Evolutionary conservation across 2,329 filamentous ascomycete genomes (phyloP).

Genomic region (Penicillium aurantiogriseum): DNA sequence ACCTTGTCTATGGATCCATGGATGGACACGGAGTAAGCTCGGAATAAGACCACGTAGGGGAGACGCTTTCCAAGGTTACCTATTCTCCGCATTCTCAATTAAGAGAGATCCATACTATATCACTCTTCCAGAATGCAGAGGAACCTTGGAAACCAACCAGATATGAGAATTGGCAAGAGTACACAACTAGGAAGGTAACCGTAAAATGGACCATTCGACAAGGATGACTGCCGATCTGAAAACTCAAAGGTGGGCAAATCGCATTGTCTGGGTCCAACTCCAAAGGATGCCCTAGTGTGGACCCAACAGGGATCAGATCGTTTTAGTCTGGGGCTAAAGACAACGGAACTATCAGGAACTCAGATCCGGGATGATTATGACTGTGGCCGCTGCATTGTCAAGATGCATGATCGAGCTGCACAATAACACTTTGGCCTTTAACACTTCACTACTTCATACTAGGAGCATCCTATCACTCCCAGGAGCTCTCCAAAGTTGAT

Average conservation of each 20-base stretch:
- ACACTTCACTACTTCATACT: background rate
- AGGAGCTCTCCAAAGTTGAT: background rate
- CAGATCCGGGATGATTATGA: background rate
- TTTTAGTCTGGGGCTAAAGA: slow-evolving; percentile 1
- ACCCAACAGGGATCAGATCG: slow-evolving; percentile 1
- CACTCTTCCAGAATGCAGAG: background rate
- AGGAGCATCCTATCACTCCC: background rate
- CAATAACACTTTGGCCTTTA: background rate
- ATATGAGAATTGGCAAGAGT: background rate
- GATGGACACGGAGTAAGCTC: background rate
- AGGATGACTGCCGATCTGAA: background rate
- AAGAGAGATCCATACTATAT: background rate
- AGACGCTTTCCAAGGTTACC: background rate
- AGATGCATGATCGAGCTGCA: background rate
- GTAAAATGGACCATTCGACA: background rate
- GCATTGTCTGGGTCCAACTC: background rate
- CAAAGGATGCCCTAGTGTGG: slow-evolving; percentile 1
- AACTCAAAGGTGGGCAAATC: background rate
- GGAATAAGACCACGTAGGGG: background rate
- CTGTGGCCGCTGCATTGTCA: background rate
- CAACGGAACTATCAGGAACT: slow-evolving; percentile 4
- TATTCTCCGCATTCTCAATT: slow-evolving; percentile 1
- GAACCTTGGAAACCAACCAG: too few relatives aligned
- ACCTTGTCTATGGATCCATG: background rate
- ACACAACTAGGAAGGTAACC: background rate